phyloP scores from a whole-genome alignment of 2,329 filamentous ascomycete genomes.

The Ophiostoma ips region DNA sequence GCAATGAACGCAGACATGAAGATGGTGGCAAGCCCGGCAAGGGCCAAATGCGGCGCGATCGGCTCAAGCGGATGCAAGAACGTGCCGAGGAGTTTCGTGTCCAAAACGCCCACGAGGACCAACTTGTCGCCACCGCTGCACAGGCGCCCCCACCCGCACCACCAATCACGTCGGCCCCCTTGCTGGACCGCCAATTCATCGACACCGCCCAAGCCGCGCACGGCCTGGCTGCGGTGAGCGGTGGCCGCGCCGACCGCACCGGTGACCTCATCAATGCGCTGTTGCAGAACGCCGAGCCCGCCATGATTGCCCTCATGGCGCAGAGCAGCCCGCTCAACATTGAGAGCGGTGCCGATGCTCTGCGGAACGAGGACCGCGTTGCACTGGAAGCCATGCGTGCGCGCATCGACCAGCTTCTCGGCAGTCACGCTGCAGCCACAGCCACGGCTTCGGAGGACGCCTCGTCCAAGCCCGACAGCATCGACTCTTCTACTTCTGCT shows the following conservation, averaged over 20 bases:
- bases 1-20: not conserved
- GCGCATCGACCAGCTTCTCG: conserved; percentile 22
- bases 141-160: not conserved
- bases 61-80: conserved; percentile 6
- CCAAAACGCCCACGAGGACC: not conserved
- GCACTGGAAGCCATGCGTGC: conserved; percentile 32
- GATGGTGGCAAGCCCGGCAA: not conserved
- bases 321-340: conserved; percentile 31
- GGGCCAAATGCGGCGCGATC: conserved; percentile 7
- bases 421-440: not conserved
- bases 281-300: conserved; percentile 36
- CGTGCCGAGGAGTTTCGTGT: not conserved
- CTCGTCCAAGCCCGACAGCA: not conserved
- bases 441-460: not conserved
- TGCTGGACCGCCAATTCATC: conserved; percentile 28
- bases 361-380: conserved; percentile 28
- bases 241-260: conserved; percentile 14
- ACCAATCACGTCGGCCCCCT: conserved; percentile 10
- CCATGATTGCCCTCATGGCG: conserved; percentile 35
- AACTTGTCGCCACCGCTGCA: not conserved
- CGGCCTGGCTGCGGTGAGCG: conserved; percentile 28
- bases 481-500: too few relatives aligned
- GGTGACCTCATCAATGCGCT: conserved; percentile 45
- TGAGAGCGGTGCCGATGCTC: conserved; percentile 19
- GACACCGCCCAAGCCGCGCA: conserved; percentile 54